Base-by-base conservation (phyloP, 2,329 filamentous ascomycete species). In the Penicillium decumbens region DNA sequence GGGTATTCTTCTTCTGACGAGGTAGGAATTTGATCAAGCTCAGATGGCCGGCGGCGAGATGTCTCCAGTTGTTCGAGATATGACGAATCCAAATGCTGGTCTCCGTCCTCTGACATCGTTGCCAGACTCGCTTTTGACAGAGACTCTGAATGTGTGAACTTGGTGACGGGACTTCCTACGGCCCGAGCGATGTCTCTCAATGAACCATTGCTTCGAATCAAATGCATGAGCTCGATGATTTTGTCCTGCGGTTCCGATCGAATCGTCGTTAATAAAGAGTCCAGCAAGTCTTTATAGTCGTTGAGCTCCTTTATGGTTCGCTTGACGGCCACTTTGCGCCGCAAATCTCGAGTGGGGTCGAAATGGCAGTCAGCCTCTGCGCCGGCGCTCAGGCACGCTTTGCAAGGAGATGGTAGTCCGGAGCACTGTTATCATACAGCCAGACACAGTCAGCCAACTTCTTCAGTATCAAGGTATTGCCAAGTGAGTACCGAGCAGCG, bases 311-410 rank as follows among this genome's bases (percentile, higher is more conserved):
- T 58, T 9, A 68, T 56, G 10, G 64, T 68, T 20, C 67, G 64
- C 52, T 68, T 70, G 13, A 65, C 62, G 30, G 63, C 65, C 15
- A 69, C 63, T 53, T 71, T 71, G 23, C 69, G 67, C 37, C 70
- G 58, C 3, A 69, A 53, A 45, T 72, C 70, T 32, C 63, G 62
- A 13, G 55, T 63, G 41, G 65, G 62, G 50, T 71, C 66, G 56
- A 72, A 72, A 6, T 60, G 54, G 41, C 70, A 72, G 35, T 63
- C 55, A 15, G 57, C 59, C 27, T 63, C 56, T 23, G 56, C 54
- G 13, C 41, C 41, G 32, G 54, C 60, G 41, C 57, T 51, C 24
- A 49, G 2, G 48, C 70, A 72, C 35, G 69, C 64, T 43, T 64
- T 65, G 52, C 70, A 72, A 10, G 69, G 69, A 23, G 59, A 50